Conservation (phyloP, 108 stramenopile species). For the Stephanodiscus triporus region DNA sequence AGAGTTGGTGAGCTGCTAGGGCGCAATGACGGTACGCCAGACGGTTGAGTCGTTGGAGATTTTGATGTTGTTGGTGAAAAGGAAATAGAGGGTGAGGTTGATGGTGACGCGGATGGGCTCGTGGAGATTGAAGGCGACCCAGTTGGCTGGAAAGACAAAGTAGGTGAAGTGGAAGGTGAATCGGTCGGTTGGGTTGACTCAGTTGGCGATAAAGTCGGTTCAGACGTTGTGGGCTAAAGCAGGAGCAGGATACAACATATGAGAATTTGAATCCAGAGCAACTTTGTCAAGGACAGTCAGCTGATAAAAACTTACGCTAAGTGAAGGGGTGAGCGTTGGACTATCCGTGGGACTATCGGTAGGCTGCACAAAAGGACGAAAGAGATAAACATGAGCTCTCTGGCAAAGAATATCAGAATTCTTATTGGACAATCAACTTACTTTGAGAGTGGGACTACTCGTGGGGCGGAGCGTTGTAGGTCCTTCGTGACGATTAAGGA, state of each 20-base stretch:
- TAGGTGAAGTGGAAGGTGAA: slow-evolving; percentile 23
- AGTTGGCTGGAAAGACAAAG: slow-evolving; percentile 3
- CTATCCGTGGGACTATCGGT: slow-evolving; percentile 3
- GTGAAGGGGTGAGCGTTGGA: background rate
- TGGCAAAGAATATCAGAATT: background rate
- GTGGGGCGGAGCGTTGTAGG: background rate
- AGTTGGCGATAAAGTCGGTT: slow-evolving; percentile 8
- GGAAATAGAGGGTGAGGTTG: background rate
- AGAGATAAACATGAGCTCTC: background rate
- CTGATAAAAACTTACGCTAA: background rate
- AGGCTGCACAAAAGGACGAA: background rate
- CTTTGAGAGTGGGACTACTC: background rate
- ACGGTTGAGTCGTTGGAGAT: slow-evolving; percentile 5
- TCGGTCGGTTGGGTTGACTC: slow-evolving; percentile 1
- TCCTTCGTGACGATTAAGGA: background rate
- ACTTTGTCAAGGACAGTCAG: background rate
- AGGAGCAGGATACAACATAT: background rate
- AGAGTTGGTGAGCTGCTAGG: slow-evolving; percentile 12
- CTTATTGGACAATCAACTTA: background rate
- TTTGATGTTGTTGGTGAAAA: background rate
- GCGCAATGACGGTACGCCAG: slow-evolving; percentile 9
- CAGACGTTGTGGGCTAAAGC: slow-evolving; percentile 1
- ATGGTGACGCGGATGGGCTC: background rate
- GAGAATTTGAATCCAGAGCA: background rate
- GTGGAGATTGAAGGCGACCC: background rate